Evolutionary conservation across 208 protist genomes (phyloP), one percentile per base, ranked within the genome.

Genomic region (Acanthamoeba quina): DNA sequence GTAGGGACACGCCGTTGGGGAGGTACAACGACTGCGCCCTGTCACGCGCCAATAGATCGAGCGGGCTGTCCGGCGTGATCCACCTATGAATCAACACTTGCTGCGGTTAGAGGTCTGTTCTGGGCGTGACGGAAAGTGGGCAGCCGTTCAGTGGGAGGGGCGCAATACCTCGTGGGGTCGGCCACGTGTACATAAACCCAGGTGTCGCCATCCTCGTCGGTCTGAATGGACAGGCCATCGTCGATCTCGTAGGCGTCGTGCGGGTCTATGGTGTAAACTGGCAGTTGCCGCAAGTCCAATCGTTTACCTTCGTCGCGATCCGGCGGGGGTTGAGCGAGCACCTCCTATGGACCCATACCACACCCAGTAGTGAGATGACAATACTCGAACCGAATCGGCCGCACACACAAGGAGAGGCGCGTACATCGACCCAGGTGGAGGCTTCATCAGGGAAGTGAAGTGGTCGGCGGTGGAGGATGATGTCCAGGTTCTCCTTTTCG

Each of bases 161-260:
- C 24, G 29, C 7, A 13, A 24, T 86, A 86, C 78, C 78, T 29
- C 9, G 78, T 91, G 29, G 85, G 85, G 41, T 91, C 85, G 17
- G 85, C 85, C 9, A 91, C 62, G 41, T 91, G 85, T 26, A 91
- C 31, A 41, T 74, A 91, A 2, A 91, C 58, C 85, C 85, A 91
- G 19, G 54, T 49, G 41, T 15, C 21, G 29, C 85, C 85, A 37
- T 66, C n/a, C 10, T 72, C 60, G 15, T 91, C 85, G 5, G 7
- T n/a, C 17, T 17, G 60, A 34, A 91, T 70, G 47, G 60, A 74
- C 6, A 91, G 21, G 58, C 60, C 85, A n/a, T 91, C 85, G 44
- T 91, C 85, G 24, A 91, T 72, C 62, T 91, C 85, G 47, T 44
- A 56, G 19, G 85, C 60, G 26, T 91, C 85, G 47, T 47, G 62